Percentiles rank a stretch among this genome's conserved stretches.
phyloP scores from a whole-genome alignment of 163 green algal species.

The Chlamydomonas reinhardtii region DNA sequence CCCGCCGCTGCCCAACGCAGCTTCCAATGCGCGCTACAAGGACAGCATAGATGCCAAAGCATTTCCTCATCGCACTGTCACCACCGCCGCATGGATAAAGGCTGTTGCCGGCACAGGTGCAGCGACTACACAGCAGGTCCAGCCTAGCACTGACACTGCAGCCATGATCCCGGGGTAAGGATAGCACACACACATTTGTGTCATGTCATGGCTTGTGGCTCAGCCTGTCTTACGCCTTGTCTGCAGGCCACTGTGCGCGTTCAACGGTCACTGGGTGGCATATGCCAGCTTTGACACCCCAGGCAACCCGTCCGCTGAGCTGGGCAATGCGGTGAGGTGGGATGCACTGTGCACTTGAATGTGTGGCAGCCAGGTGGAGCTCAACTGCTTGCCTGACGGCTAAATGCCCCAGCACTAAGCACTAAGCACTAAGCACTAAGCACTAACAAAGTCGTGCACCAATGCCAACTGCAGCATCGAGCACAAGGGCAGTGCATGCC shows the following conservation, averaged over 20 bases:
- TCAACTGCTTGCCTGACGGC: too few relatives aligned
- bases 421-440: background rate
- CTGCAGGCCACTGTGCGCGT: background rate
- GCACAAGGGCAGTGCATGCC: background rate
- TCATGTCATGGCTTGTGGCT: background rate
- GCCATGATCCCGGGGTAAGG: background rate
- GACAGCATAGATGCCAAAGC: background rate
- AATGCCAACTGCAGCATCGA: background rate
- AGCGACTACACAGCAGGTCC: background rate
- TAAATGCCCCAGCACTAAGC: background rate
- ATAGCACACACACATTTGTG: background rate
- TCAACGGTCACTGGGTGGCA: background rate
- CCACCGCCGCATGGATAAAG: constrained; percentile 10
- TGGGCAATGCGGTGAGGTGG: too few relatives aligned
- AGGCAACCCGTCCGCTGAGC: too few relatives aligned
- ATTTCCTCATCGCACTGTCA: constrained; percentile 29
- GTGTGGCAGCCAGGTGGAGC: too few relatives aligned
- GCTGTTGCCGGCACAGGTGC: background rate
- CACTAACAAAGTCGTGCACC: background rate
- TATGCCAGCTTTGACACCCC: background rate
- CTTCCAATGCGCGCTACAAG: too few relatives aligned
- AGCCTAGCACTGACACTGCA: background rate
- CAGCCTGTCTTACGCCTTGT: accelerated
- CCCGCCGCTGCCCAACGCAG: background rate
- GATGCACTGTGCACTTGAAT: too few relatives aligned